A percentile compares a stretch with the other conserved stretches of the same genome.
Evolutionary conservation across 202 grass and related monocot genomes (phyloP).

Genomic region (Bolboschoenoplectus hybrid): DNA sequence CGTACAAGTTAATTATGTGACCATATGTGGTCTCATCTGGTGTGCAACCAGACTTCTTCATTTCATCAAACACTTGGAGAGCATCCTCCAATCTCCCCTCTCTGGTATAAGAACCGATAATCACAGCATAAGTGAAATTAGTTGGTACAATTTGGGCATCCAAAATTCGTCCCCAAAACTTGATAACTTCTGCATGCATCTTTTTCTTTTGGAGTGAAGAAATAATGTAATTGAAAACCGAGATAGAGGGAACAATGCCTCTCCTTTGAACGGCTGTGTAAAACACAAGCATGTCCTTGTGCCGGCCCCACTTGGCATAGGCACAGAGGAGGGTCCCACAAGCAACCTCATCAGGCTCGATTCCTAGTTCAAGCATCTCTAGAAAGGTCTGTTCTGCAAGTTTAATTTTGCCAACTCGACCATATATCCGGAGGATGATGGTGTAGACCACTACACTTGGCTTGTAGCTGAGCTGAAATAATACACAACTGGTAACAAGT

Average conservation of each 20-base stretch:
- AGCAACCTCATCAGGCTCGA: constrained; percentile 78
- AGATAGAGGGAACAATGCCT: constrained; percentile 50
- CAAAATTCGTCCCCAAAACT: constrained; percentile 70
- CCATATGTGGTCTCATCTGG: constrained; percentile 68
- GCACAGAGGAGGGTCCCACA: constrained; percentile 89
- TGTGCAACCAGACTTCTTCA: constrained; percentile 51
- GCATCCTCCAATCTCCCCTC: constrained; percentile 58
- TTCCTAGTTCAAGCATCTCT: constrained; percentile 82
- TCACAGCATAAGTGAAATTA: constrained; percentile 67
- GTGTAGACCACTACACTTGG: constrained; percentile 84
- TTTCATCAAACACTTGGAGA: constrained; percentile 56
- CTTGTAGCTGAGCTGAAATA: constrained; percentile 69
- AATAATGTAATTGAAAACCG: constrained; percentile 91
- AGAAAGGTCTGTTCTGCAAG: constrained; percentile 81
- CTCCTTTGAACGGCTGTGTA: constrained; percentile 55
- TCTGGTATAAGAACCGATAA: constrained; percentile 63
- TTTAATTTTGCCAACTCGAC: constrained; percentile 64
- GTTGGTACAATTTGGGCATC: constrained; percentile 55
- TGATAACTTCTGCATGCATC: constrained; percentile 65
- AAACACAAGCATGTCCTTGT: constrained; percentile 84
- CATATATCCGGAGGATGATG: constrained; percentile 69
- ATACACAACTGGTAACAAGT: background rate
- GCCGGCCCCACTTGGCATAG: constrained; percentile 74
- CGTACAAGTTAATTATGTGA: constrained; percentile 63
- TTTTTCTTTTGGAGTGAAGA: constrained; percentile 94